These are phyloP conservation scores for Dunaliella primolecta DNA, from an alignment of 139 green algal genomes.

Conservation along the genomic window DNA sequence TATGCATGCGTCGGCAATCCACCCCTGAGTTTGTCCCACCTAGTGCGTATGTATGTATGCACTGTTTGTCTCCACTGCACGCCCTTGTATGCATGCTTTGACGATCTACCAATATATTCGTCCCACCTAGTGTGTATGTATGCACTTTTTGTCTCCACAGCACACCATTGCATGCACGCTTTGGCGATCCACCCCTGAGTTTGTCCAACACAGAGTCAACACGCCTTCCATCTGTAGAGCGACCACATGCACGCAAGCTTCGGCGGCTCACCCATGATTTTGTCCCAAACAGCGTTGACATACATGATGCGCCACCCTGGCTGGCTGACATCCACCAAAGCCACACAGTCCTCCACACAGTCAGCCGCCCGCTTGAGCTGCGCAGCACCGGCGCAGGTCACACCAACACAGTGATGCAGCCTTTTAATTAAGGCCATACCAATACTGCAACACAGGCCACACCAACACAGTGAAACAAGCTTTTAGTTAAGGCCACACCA, in stretches of 20 bases:
- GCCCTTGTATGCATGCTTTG: too few species aligned
- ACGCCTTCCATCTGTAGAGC: too few species aligned
- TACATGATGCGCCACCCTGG: conserved; percentile 33
- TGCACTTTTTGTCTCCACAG: not conserved
- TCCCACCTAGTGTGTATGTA: not conserved
- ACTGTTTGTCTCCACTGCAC: not conserved
- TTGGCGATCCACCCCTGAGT: not conserved
- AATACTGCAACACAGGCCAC: not conserved
- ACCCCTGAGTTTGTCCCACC: too few species aligned
- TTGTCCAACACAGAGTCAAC: too few species aligned
- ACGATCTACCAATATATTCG: too few species aligned
- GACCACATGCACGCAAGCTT: too few species aligned
- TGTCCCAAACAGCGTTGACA: conserved; percentile 24
- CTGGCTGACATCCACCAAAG: conserved; percentile 29
- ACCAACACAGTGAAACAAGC: not conserved
- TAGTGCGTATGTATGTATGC: not conserved
- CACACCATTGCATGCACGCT: not conserved
- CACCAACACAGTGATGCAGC: not conserved
- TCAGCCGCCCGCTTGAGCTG: conserved; percentile 40
- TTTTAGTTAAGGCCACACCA: not conserved
- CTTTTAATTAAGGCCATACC: not conserved
- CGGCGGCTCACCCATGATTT: conserved; percentile 26
- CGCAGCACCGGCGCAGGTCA: too few species aligned
- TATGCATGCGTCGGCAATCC: too few species aligned
- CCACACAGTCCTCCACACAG: conserved; percentile 40